Evolutionary conservation across 2,329 filamentous ascomycete genomes (phyloP).

Genomic region (Phialemoniopsis sp.): DNA sequence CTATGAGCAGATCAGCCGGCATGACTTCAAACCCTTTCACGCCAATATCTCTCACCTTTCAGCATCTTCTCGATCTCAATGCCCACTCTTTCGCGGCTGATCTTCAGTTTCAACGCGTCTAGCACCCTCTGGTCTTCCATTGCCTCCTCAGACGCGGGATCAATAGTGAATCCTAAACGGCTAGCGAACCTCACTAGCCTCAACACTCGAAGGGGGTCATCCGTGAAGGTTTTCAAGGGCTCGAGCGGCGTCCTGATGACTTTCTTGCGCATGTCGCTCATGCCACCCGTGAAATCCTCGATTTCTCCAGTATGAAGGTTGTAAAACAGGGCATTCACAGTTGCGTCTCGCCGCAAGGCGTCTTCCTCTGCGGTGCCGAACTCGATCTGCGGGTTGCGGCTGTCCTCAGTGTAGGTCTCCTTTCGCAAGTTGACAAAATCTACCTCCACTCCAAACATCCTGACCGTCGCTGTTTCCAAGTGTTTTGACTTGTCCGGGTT

Average conservation of each 20-base stretch:
- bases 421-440: constrained; percentile 93
- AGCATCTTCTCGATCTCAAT: constrained; percentile 91
- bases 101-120: constrained; percentile 76
- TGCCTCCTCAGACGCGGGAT: constrained; percentile 59
- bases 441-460: constrained; percentile 80
- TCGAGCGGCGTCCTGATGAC: constrained; percentile 83
- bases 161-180: constrained; percentile 75
- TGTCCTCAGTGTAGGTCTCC: constrained; percentile 86
- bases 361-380: constrained; percentile 92
- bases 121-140: constrained; percentile 82
- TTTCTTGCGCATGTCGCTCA: constrained; percentile 67
- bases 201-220: constrained; percentile 85
- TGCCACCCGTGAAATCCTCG: constrained; percentile 81
- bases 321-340: constrained; percentile 94
- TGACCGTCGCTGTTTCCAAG: constrained; percentile 84
- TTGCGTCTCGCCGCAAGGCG: constrained; percentile 83
- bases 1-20: constrained; percentile 30
- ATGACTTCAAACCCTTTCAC: neutral
- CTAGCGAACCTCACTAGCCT: constrained; percentile 88
- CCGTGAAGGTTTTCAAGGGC: constrained; percentile 87
- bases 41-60: constrained; percentile 44
- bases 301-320: constrained; percentile 76
- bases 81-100: constrained; percentile 85
- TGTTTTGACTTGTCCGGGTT: constrained; percentile 98
- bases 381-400: constrained; percentile 86